Conservation (phyloP, 1,284 basidiomycete genomes). For the Psilocybe mexicana region DNA sequence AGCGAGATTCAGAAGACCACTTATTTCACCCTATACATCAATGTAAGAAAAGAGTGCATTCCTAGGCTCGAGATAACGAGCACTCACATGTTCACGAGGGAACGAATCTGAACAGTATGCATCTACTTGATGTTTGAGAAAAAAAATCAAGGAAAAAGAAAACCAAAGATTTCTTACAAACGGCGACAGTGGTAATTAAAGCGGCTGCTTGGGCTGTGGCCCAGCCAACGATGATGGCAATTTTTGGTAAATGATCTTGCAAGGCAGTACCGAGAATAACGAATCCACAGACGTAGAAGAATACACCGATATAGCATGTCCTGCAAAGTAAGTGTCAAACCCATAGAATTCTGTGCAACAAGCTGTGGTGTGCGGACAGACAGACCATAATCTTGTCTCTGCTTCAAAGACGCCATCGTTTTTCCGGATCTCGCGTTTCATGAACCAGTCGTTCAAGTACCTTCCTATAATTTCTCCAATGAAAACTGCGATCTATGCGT, state of each 20-base stretch:
- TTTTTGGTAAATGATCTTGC: slow-evolving; percentile 50
- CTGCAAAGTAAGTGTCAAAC: slow-evolving; percentile 29
- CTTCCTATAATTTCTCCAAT: slow-evolving; percentile 65
- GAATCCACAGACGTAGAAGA: slow-evolving; percentile 61
- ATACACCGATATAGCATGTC: slow-evolving; percentile 61
- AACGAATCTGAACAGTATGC: slow-evolving; percentile 49
- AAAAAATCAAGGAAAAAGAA: neutral
- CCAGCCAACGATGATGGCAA: slow-evolving; percentile 59
- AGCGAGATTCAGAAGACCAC: slow-evolving; percentile 59
- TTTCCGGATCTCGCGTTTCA: slow-evolving; percentile 47
- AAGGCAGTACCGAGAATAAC: slow-evolving; percentile 54
- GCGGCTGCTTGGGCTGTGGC: slow-evolving; percentile 53
- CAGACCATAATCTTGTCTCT: slow-evolving; percentile 64
- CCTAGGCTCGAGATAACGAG: neutral
- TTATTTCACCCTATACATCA: slow-evolving; percentile 49
- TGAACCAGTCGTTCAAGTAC: slow-evolving; percentile 63
- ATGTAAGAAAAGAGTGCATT: neutral
- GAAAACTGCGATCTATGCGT: slow-evolving; percentile 53
- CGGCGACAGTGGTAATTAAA: slow-evolving; percentile 61
- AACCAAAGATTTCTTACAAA: slow-evolving; percentile 41
- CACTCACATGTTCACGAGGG: slow-evolving; percentile 40
- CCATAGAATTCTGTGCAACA: no score
- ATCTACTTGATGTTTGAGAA: slow-evolving; percentile 32
- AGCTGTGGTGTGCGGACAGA: no score
- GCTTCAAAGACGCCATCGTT: slow-evolving; percentile 67